Conservation (phyloP, 345 rosid species). For the Citrus reticulata region DNA sequence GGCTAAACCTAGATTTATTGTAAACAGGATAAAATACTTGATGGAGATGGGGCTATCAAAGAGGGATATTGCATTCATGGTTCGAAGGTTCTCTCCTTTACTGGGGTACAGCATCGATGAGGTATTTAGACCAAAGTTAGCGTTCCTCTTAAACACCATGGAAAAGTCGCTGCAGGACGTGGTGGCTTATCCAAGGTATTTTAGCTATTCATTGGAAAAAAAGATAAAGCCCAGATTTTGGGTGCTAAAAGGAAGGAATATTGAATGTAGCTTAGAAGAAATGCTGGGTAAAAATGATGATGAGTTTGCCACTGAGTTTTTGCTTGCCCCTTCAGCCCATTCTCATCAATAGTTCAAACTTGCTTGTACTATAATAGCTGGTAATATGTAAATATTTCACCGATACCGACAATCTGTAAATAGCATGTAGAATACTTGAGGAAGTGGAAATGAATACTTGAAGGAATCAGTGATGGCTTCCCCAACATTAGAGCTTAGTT, state of each 20-base stretch:
- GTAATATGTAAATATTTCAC: no score
- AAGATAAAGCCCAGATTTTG: constrained; percentile 81
- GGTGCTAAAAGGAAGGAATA: constrained; percentile 54
- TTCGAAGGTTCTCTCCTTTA: constrained; percentile 74
- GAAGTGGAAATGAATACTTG: not conserved
- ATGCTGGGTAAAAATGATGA: constrained; percentile 81
- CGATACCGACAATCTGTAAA: no score
- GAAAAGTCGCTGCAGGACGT: constrained; percentile 55
- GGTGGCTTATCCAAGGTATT: constrained; percentile 77
- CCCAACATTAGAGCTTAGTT: not conserved
- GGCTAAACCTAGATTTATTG: not conserved
- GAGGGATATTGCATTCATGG: constrained; percentile 68
- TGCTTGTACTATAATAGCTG: not conserved
- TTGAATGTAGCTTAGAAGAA: constrained; percentile 66
- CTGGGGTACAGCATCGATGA: constrained; percentile 78
- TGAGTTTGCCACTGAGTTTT: constrained; percentile 68
- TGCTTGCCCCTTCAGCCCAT: constrained; percentile 21
- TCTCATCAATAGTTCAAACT: not conserved
- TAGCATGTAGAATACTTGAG: no score
- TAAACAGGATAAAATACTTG: constrained; percentile 65
- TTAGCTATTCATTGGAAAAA: constrained; percentile 85
- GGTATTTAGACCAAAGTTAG: constrained; percentile 74
- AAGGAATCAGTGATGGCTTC: not conserved
- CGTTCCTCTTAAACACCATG: constrained; percentile 65
- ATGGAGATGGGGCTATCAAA: constrained; percentile 59